Conservation (phyloP, 768 basidiomycete species). For the Ramaria sp. region DNA sequence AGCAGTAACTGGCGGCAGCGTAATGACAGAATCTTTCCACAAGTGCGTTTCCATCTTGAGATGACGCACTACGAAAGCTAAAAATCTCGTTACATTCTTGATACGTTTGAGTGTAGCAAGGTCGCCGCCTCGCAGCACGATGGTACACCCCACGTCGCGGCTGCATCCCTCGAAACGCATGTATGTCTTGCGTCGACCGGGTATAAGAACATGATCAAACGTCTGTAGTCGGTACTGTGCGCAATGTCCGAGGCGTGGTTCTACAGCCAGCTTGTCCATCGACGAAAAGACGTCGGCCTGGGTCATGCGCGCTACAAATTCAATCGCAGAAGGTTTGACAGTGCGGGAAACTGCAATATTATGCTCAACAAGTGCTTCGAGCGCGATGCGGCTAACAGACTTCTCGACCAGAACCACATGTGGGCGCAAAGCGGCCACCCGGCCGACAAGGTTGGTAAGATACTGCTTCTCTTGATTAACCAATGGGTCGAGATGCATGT, state of each 20-base stretch:
- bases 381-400: constrained; percentile 80
- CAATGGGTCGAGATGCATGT: constrained; percentile 86
- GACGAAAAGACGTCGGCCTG: constrained; percentile 93
- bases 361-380: constrained; percentile 75
- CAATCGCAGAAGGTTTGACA: constrained; percentile 81
- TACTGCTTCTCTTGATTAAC: constrained; percentile 90
- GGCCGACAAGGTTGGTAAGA: constrained; percentile 73
- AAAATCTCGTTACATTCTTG: constrained; percentile 88
- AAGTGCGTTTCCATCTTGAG: constrained; percentile 87
- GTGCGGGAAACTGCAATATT: constrained; percentile 86
- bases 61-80: constrained; percentile 87
- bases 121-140: constrained; percentile 82
- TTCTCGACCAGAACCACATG: constrained; percentile 89
- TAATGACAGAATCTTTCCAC: constrained; percentile 85
- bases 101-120: constrained; percentile 69
- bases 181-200: constrained; percentile 89
- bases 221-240: constrained; percentile 80
- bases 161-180: constrained; percentile 98
- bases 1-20: constrained; percentile 51
- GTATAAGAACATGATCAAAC: constrained; percentile 88
- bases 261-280: constrained; percentile 85
- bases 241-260: constrained; percentile 86
- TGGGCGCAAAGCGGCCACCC: constrained; percentile 85
- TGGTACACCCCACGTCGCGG: constrained; percentile 88
- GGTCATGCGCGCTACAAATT: constrained; percentile 85